These are phyloP conservation scores for Pestalotiopsis sp. DNA, from an alignment of 2,329 filamentous ascomycete genomes.

Conservation along the genomic window DNA sequence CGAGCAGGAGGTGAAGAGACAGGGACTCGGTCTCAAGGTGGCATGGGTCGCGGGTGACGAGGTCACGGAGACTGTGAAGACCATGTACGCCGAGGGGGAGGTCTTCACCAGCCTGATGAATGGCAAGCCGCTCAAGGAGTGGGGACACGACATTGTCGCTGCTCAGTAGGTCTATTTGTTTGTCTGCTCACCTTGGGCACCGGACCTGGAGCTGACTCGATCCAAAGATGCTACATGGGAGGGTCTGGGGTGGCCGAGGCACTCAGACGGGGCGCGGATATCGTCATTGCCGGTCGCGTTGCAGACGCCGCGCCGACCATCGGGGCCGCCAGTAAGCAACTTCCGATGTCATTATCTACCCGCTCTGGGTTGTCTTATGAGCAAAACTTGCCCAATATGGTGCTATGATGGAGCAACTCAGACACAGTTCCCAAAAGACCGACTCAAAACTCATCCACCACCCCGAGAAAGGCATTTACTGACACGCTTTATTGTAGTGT, in stretches of 20 bases:
- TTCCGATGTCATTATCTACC: too few relatives aligned
- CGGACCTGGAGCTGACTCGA: not conserved
- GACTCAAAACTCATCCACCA: too few relatives aligned
- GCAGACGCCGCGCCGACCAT: slow-evolving; percentile 46
- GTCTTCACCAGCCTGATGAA: slow-evolving; percentile 26
- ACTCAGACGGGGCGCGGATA: slow-evolving; percentile 35
- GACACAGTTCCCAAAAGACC: too few relatives aligned
- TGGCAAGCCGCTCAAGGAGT: slow-evolving; percentile 21
- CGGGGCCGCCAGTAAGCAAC: slow-evolving; percentile 26
- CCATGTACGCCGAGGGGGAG: slow-evolving; percentile 25
- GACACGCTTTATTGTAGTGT: not conserved
- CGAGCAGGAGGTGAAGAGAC: slow-evolving; percentile 17
- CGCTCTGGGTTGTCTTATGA: too few relatives aligned
- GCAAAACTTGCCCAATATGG: too few relatives aligned
- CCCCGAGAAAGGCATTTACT: too few relatives aligned
- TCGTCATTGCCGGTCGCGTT: slow-evolving; percentile 41
- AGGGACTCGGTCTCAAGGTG: slow-evolving; percentile 25
- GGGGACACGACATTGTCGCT: slow-evolving; percentile 19
- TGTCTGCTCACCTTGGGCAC: not conserved
- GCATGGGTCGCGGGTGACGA: slow-evolving; percentile 34
- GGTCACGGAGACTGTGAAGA: slow-evolving; percentile 24
- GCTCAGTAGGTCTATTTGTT: slow-evolving; percentile 26
- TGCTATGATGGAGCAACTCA: too few relatives aligned
- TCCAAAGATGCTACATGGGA: slow-evolving; percentile 41
- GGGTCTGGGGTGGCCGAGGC: slow-evolving; percentile 40